Percentiles rank a stretch among this genome's conserved stretches.
Conservation (phyloP, 1,284 basidiomycete genomes). For the Naganishia liquefaciens region DNA sequence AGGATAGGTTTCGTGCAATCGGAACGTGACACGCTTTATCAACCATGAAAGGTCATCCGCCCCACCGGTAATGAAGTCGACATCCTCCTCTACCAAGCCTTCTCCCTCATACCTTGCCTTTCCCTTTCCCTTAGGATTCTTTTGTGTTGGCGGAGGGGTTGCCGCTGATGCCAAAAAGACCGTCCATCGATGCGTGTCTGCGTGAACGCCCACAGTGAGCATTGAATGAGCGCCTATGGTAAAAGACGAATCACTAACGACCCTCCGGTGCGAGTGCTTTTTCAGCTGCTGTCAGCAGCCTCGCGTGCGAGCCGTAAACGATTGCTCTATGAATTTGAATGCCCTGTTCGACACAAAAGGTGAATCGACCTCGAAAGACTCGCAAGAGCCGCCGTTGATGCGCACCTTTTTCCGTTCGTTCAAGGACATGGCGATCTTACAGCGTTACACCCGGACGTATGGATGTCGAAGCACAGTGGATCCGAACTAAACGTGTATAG, state of each 20-base stretch:
- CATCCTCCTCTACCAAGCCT: slow-evolving; percentile 42
- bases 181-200: slow-evolving; percentile 95
- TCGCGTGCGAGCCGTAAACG: slow-evolving; percentile 94
- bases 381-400: not conserved
- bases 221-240: not conserved
- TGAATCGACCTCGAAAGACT: not conserved
- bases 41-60: slow-evolving; percentile 84
- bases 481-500: too few relatives aligned
- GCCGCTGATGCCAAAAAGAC: slow-evolving; percentile 76
- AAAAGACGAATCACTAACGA: slow-evolving; percentile 41
- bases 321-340: slow-evolving; percentile 85
- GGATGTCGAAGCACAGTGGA: too few relatives aligned
- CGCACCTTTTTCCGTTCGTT: slow-evolving; percentile 32
- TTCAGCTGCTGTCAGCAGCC: slow-evolving; percentile 75
- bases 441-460: too few relatives aligned
- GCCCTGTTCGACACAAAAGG: slow-evolving; percentile 61
- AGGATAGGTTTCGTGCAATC: slow-evolving; percentile 94
- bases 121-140: slow-evolving; percentile 23
- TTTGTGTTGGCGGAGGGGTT: slow-evolving; percentile 51
- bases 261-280: slow-evolving; percentile 43
- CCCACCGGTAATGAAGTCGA: slow-evolving; percentile 62
- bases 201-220: slow-evolving; percentile 59
- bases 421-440: slow-evolving; percentile 37
- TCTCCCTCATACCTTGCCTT: slow-evolving; percentile 60
- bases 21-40: slow-evolving; percentile 94